Evolutionary conservation across 176 grass and related monocot genomes (phyloP).

Genomic region (Carex littledalei): DNA sequence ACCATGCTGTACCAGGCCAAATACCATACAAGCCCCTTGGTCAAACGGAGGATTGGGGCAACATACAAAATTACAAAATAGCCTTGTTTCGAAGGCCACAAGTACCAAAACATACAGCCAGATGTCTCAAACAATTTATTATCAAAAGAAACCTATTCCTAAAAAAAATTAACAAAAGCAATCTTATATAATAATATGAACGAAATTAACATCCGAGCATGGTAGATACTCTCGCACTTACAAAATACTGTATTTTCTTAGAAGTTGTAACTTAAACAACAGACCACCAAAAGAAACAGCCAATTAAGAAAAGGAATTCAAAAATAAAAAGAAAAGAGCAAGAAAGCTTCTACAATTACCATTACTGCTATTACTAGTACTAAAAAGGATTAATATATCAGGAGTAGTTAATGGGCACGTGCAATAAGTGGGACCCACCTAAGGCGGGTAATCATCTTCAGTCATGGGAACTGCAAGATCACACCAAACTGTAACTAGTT

Average conservation of each 20-base stretch:
- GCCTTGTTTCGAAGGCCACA: neutral
- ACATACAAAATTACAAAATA: neutral
- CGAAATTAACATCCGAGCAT: constrained; percentile 13
- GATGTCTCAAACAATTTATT: neutral
- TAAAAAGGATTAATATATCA: neutral
- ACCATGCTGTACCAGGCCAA: neutral
- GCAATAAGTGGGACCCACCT: neutral
- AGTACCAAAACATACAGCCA: neutral
- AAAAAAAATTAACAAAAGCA: constrained; percentile 1
- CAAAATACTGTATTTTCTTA: constrained; percentile 13
- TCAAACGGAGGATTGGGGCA: neutral
- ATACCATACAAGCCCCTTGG: neutral
- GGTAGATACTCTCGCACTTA: constrained; percentile 8
- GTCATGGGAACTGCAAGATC: neutral
- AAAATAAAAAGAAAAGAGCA: neutral
- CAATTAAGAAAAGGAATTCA: neutral
- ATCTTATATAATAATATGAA: constrained; percentile 3
- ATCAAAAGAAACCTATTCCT: neutral
- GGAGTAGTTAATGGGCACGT: constrained; percentile 30
- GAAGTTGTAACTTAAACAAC: constrained; percentile 4
- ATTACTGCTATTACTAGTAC: neutral
- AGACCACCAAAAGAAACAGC: neutral
- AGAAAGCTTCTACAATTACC: neutral
- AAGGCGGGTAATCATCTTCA: neutral
- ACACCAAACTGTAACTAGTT: neutral